phyloP scores from a whole-genome alignment of 2,329 filamentous ascomycete species.

The Monosporascus cannonballus region DNA sequence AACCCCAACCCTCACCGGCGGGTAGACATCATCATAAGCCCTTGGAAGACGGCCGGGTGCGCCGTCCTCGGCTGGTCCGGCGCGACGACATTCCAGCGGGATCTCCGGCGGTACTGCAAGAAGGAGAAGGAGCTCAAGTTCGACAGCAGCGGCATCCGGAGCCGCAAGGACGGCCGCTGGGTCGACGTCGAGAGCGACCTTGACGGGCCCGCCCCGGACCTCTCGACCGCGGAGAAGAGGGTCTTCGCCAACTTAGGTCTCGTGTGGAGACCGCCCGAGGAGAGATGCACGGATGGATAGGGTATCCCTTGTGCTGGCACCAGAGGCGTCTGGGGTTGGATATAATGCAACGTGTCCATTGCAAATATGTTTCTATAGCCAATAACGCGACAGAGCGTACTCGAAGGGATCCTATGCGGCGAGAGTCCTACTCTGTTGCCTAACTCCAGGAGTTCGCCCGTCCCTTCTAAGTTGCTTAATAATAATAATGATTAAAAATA shows the following conservation, averaged over 20 bases:
- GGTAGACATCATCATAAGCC: conserved; percentile 86
- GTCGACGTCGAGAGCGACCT: conserved; percentile 59
- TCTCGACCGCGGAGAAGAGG: conserved; percentile 69
- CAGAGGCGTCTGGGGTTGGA: too few species aligned
- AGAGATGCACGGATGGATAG: conserved; percentile 53
- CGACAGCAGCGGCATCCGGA: conserved; percentile 80
- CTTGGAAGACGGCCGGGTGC: conserved; percentile 85
- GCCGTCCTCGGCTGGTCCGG: conserved; percentile 85
- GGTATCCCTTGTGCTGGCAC: too few species aligned
- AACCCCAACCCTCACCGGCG: conserved; percentile 74
- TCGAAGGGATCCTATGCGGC: too few species aligned
- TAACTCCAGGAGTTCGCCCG: too few species aligned
- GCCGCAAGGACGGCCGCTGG: conserved; percentile 56
- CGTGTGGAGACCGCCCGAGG: conserved; percentile 57
- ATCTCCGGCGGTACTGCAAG: conserved; percentile 76
- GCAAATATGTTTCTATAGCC: too few species aligned
- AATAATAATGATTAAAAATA: too few species aligned
- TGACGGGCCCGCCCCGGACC: conserved; percentile 46
- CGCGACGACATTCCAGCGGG: conserved; percentile 83
- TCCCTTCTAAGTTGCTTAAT: too few species aligned
- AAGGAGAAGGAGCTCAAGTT: conserved; percentile 72
- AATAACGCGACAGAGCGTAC: too few species aligned
- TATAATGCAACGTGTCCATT: too few species aligned
- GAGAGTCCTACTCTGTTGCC: too few species aligned
- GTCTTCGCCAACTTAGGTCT: conserved; percentile 75